phyloP scores from a whole-genome alignment of 2,329 filamentous ascomycete genomes.

The Trichoderma guizhouense region DNA sequence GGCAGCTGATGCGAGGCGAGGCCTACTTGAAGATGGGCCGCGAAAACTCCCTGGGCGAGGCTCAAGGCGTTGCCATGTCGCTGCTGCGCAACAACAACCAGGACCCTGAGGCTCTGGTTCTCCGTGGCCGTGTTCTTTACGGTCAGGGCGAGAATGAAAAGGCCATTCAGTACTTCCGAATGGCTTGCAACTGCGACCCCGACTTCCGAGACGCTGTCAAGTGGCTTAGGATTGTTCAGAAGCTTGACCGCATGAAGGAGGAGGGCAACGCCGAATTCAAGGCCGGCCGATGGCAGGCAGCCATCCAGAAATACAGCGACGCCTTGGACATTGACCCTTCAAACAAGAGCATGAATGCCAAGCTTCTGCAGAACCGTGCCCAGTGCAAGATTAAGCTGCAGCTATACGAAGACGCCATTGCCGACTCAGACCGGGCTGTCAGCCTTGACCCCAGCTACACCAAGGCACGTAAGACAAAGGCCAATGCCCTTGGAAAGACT shows the following conservation, averaged over 20 bases:
- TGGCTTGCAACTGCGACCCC: slow-evolving; percentile 85
- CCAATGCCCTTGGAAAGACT: slow-evolving; percentile 79
- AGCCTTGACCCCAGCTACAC: slow-evolving; percentile 78
- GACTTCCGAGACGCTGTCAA: slow-evolving; percentile 87
- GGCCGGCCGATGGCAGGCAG: slow-evolving; percentile 71
- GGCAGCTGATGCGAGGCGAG: slow-evolving; percentile 88
- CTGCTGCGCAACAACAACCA: slow-evolving; percentile 82
- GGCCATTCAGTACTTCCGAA: slow-evolving; percentile 86
- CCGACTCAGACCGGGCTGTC: slow-evolving; percentile 81
- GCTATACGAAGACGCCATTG: slow-evolving; percentile 75
- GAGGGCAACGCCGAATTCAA: slow-evolving; percentile 93
- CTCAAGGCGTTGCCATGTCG: slow-evolving; percentile 86
- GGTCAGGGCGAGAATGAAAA: slow-evolving; percentile 93
- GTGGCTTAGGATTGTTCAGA: slow-evolving; percentile 85
- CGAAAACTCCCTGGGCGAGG: slow-evolving; percentile 82
- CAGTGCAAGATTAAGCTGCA: slow-evolving; percentile 81
- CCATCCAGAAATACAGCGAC: slow-evolving; percentile 78
- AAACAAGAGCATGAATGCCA: slow-evolving; percentile 91
- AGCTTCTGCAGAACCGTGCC: slow-evolving; percentile 90
- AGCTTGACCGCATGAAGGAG: slow-evolving; percentile 88
- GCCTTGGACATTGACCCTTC: slow-evolving; percentile 80
- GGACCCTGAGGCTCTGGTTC: slow-evolving; percentile 88
- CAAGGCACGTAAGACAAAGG: slow-evolving; percentile 91
- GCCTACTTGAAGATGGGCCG: slow-evolving; percentile 91
- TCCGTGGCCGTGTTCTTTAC: slow-evolving; percentile 84